Evolutionary conservation across 1,284 basidiomycete species (phyloP), one percentile per base, ranked within the genome.

Genomic region (Tetrapyrgos nigripes): DNA sequence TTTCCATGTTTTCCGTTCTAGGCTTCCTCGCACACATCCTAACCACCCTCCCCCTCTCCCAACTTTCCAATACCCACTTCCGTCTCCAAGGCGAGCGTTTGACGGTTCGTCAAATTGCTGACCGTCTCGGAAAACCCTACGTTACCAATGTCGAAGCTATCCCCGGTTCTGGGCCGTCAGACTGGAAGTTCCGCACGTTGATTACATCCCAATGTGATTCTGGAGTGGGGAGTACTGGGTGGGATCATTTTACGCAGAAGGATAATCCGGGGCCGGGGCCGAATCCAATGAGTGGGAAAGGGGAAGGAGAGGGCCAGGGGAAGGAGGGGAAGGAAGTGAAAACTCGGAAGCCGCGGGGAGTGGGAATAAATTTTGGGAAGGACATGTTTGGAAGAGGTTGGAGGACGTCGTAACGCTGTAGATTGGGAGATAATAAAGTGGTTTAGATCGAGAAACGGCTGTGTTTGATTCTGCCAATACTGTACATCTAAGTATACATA

Each of bases 11-110:
- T 43, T 37, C n/a, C 35, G 28, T 50, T 23, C 54, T 54, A 64
- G 68, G 67, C 13, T 77, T 72, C 54, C 54, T 71, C 35, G 69
- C 66, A 3, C 65, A 74, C 54, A 56, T 71, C 26, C 56, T 75
- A 21, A 73, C 72, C 17, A 61, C 63, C 10, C 55, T 66, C n/a
- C 64, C 73, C 8, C 58, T 67, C 31, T 51, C 66, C 14, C 47
- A 64, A n/a, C 61, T 73, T 9, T 53, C 62, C 2, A 64, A 72
- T 61, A 58, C 54, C 5, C 53, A 50, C 23, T 57, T 76, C 48
- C 65, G 67, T 13, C 60, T 76, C 52, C 58, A 74, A 58, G 75
- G 72, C 21, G 62, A 72, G 6, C 51, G 63, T 4, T 28, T 53
- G 24, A 69, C 63, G 5, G 43, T 73, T 43, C 35, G 50, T 2